Evolutionary conservation across 768 basidiomycete species (phyloP), one percentile per base, ranked within the genome.

Genomic region (Russula virescens): DNA sequence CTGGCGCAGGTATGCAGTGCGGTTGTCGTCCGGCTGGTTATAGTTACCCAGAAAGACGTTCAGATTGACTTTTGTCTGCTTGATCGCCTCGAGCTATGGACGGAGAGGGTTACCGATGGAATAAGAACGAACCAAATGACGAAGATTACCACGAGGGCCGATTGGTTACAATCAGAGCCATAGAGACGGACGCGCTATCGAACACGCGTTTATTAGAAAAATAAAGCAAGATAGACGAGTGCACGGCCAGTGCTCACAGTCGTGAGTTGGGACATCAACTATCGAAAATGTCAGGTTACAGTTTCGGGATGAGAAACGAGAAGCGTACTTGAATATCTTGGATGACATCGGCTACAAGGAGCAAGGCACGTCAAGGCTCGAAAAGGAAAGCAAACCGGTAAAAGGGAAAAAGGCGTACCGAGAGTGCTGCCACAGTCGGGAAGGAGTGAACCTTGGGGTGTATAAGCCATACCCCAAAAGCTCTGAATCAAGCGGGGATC

Each of bases 381-480:
- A 26, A 25, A 48, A 42, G 52, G 59, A 43, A 38, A 50, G 8
- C 53, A 45, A 55, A 25, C 14, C 6, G 1, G 11, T 0, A 9
- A 21, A 62, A 35, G 38, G 47, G 40, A 34, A 31, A 40, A n/a
- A 1, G 38, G 71, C 79, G 56, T 26, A 76, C 78, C 62, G 9
- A 76, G 71, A 5, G 69, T 74, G 58, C 80, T 86, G 11, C 86
- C 87, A 67, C 91, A 93, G 38, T 81, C 70, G 0, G 91, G 91
- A 25, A 86, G 72, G 67, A 86, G 83, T n/a, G 86, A 84, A 45
- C 85, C 85, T 21, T 76, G 75, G 10, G 94, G 93, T 1, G 91
- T 93, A 73, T 96, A 96, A 0, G 94, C 94, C 25, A 96, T 70
- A 5, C 89, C 94, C 71, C 87, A 96, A 75, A 97, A 91, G 0